Percentiles rank a stretch among this genome's conserved stretches.
Conservation (phyloP, 2,329 filamentous ascomycete species). For the Elsinoe arachidis region DNA sequence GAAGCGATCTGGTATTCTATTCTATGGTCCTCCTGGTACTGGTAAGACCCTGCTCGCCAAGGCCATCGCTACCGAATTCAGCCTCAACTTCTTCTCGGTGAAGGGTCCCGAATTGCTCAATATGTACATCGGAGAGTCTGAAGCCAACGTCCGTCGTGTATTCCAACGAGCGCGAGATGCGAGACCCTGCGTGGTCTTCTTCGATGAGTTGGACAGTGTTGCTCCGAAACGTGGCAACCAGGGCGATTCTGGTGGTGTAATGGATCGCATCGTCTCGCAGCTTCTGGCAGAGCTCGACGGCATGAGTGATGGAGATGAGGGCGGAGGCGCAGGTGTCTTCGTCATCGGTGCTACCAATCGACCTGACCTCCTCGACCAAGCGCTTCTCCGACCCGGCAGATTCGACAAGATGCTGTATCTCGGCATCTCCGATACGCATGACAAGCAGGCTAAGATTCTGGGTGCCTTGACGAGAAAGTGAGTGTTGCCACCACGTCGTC, state of each 20-base stretch:
- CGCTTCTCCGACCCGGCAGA: conserved; percentile 75
- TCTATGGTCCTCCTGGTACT: conserved; percentile 84
- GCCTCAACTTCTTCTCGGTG: conserved; percentile 88
- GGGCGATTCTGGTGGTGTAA: conserved; percentile 92
- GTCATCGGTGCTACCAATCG: conserved; percentile 95
- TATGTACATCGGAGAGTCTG: conserved; percentile 94
- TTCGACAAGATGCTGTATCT: conserved; percentile 99
- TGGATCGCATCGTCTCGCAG: conserved; percentile 96
- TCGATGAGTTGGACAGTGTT: conserved; percentile 86
- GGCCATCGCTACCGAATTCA: conserved; percentile 88
- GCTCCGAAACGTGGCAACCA: conserved; percentile 95
- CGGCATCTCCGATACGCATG: conserved; percentile 90
- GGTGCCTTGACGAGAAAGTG: conserved; percentile 92
- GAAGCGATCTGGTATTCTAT: conserved; percentile 87
- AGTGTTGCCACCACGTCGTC: conserved; percentile 30
- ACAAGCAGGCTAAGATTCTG: conserved; percentile 89
- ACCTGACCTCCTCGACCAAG: conserved; percentile 85
- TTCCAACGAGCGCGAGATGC: conserved; percentile 83
- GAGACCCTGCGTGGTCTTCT: conserved; percentile 82
- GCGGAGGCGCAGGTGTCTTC: conserved; percentile 69
- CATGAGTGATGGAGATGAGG: conserved; percentile 86
- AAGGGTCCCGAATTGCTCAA: conserved; percentile 87
- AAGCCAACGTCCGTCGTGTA: conserved; percentile 81
- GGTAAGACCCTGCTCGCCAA: conserved; percentile 90
- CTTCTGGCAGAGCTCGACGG: conserved; percentile 90